Conservation (phyloP, 345 rosid species). For the Iberis pinnata region DNA sequence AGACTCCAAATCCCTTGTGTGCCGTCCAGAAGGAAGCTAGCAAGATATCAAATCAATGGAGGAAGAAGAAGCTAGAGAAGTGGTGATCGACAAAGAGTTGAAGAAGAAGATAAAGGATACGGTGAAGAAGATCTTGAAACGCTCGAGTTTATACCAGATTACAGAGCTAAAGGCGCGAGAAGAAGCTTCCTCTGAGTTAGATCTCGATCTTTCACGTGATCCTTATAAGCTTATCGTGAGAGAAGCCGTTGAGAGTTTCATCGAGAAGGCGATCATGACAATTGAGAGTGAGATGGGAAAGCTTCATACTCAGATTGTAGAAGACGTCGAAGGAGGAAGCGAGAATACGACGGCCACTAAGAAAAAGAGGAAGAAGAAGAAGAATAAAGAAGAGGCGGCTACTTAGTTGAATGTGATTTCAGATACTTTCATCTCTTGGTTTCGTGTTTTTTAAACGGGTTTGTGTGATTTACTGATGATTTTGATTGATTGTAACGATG, state of each 20-base stretch:
- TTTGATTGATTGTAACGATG: not conserved
- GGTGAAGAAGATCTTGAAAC: constrained; percentile 33
- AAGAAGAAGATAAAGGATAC: constrained; percentile 26
- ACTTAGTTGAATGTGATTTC: not conserved
- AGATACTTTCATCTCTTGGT: not conserved
- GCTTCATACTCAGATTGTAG: constrained; percentile 2
- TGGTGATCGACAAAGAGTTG: constrained; percentile 17
- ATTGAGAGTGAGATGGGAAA: constrained; percentile 21
- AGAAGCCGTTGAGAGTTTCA: constrained; percentile 29
- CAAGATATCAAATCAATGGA: constrained; percentile 19
- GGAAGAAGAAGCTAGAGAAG: constrained; percentile 18
- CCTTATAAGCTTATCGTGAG: constrained; percentile 32
- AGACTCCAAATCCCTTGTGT: not conserved
- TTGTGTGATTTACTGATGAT: not conserved
- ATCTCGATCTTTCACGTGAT: constrained; percentile 29
- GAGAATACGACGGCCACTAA: not conserved
- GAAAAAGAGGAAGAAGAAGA: constrained; percentile 13
- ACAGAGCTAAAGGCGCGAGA: constrained; percentile 38
- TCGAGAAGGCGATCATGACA: constrained; percentile 13
- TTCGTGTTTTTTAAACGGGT: too few relatives aligned
- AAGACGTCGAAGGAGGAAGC: constrained; percentile 14
- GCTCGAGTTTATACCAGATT: constrained; percentile 31
- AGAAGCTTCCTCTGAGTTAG: constrained; percentile 30
- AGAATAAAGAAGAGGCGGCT: constrained; percentile 10
- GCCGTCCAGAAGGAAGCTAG: not conserved